Conservation (phyloP, 176 grass and related monocot species). For the Paspalum vaginatum region DNA sequence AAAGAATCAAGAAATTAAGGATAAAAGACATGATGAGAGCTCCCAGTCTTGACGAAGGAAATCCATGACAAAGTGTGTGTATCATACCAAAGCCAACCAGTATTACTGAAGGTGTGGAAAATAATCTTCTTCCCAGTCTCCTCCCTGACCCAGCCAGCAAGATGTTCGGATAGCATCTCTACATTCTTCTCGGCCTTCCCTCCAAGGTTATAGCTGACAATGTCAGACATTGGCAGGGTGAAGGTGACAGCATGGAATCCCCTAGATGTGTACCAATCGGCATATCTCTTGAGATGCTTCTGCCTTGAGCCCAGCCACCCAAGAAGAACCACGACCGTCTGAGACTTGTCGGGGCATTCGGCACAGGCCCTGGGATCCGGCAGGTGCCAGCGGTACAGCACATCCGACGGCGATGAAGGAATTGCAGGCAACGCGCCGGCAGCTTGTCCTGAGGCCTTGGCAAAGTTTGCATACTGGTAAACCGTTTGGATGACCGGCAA, state of each 20-base stretch:
- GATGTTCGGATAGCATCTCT: slow-evolving; percentile 68
- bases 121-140: slow-evolving; percentile 81
- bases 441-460: slow-evolving; percentile 11
- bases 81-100: slow-evolving; percentile 87
- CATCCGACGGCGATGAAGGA: slow-evolving; percentile 59
- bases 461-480: slow-evolving; percentile 74
- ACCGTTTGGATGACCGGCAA: slow-evolving; percentile 58
- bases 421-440: slow-evolving; percentile 12
- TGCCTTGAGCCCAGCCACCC: slow-evolving; percentile 96
- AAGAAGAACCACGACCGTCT: slow-evolving; percentile 77
- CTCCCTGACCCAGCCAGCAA: slow-evolving; percentile 79
- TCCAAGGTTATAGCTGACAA: slow-evolving; percentile 72
- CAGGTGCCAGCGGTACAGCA: slow-evolving; percentile 84
- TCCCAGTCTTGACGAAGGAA: neutral
- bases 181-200: slow-evolving; percentile 83
- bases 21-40: neutral
- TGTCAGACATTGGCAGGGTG: slow-evolving; percentile 82
- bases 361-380: slow-evolving; percentile 52
- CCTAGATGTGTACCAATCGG: slow-evolving; percentile 85
- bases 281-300: slow-evolving; percentile 87
- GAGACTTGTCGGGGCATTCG: slow-evolving; percentile 43
- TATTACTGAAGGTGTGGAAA: slow-evolving; percentile 98
- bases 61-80: neutral
- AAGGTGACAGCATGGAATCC: slow-evolving; percentile 88
- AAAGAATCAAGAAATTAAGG: neutral